Evolutionary conservation across 2,329 filamentous ascomycete genomes (phyloP).

Genomic region (Gnomoniopsis sp.): DNA sequence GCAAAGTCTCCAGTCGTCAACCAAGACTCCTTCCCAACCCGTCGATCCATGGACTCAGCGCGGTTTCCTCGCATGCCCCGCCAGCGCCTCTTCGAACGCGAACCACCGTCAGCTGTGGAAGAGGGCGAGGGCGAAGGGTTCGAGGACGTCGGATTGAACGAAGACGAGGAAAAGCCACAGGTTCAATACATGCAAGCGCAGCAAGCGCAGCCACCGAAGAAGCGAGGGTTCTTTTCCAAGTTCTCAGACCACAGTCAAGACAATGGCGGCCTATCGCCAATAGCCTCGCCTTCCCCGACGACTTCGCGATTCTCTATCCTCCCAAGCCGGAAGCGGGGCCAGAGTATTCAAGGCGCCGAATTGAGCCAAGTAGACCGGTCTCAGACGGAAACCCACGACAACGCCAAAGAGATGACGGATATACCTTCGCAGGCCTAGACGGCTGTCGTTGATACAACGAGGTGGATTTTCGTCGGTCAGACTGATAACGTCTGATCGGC

Average conservation of each 20-base stretch:
- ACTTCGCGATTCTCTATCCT: slow-evolving; percentile 60
- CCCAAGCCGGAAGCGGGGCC: slow-evolving; percentile 67
- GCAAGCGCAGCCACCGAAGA: slow-evolving; percentile 45
- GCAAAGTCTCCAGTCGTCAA: slow-evolving; percentile 73
- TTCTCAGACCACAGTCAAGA: slow-evolving; percentile 61
- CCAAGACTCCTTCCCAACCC: slow-evolving; percentile 53
- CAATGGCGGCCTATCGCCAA: slow-evolving; percentile 29
- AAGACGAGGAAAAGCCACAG: slow-evolving; percentile 61
- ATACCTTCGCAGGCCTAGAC: slow-evolving; percentile 12
- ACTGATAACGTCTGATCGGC: not conserved
- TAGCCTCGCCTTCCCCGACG: slow-evolving; percentile 39
- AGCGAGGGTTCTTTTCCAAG: slow-evolving; percentile 75
- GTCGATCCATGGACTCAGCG: slow-evolving; percentile 78
- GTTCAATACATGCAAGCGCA: slow-evolving; percentile 21
- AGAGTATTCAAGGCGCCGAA: slow-evolving; percentile 69
- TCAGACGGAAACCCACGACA: slow-evolving; percentile 21
- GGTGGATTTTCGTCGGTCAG: not conserved
- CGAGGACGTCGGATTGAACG: slow-evolving; percentile 84
- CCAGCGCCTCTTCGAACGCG: slow-evolving; percentile 54
- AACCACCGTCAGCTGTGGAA: slow-evolving; percentile 65
- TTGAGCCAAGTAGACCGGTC: slow-evolving; percentile 59
- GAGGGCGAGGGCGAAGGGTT: slow-evolving; percentile 53
- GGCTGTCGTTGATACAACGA: slow-evolving; percentile 1
- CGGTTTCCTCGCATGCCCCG: slow-evolving; percentile 60
- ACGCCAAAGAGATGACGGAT: slow-evolving; percentile 12